Evolutionary conservation across 495 filamentous ascomycete species (phyloP), one percentile per base, ranked within the genome.

Genomic region (Talaromyces trachyspermus): DNA sequence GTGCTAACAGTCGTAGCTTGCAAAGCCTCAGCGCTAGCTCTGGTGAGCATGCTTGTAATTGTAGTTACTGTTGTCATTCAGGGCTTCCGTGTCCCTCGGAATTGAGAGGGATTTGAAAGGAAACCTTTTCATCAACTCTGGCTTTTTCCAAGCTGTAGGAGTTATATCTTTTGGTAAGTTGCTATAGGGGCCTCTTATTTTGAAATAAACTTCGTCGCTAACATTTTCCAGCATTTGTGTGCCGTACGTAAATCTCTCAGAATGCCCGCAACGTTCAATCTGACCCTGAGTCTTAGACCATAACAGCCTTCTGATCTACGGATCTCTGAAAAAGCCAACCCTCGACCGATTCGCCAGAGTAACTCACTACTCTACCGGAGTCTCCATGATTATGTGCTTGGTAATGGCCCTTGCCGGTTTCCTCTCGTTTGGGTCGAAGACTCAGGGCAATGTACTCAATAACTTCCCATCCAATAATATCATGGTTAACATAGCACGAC

Each of bases 291-390:
- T 19, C 25, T 19, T 43, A 84, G 81, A 98, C 60, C 92, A 98
- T 62, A 98, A 97, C 65, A 91, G 86, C 45, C 85, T 98, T 50
- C 71, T 98, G 23, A 98, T 98, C 58, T 98, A 98, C 65, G 91
- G 89, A 52, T 97, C 92, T 10, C 77, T 98, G 52, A 85, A 88
- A 61, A 95, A 80, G 23, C 92, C 92, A 9, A 98, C 92, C 3
- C 77, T 98, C 50, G 89, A 97, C 71, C 86, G 94, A 40, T 98
- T 98, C 68, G 67, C 90, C 22, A 77, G 62, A 22, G 89, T 98
- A 32, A 98, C 92, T 24, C 94, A 97, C 67, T 94, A 85, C 63
- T 90, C 85, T 9, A 96, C 92, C 10, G 75, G 68, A 57, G 78
- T 96, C 20, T 95, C 89, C 29, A 86, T 95, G 76, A 20, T 90